Base-by-base conservation (phyloP, 1,139 yeast genomes). In the Diutina ranongensis region DNA sequence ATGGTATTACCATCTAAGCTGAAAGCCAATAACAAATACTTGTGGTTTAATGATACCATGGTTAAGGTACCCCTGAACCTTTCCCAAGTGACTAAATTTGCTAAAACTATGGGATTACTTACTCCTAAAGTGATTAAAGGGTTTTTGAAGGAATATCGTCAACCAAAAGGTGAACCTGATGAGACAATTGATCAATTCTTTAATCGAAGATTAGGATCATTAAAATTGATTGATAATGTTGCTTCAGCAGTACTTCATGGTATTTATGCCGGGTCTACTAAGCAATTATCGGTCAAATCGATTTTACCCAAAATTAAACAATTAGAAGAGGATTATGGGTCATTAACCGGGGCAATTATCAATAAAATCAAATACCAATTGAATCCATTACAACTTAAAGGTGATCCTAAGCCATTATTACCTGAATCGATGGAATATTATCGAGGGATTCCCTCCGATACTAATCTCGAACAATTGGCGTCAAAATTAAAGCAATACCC, bases 211-310 rank as follows among this genome's bases (percentile, higher is more conserved):
- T 81, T 88, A 55, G 88, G 89, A 2, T 57, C 56, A 19, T 67
- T 71, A 4, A 57, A 61, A 1, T 51, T 87, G 5, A 73, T 86
- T 2, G 74, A 76, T 45, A 79, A 84, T 47, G 63, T 92, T 13
- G 62, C 83, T 16, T 85, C 95, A 59, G 97, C 96, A 0, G 65
- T 89, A 3, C 67, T 83, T 57, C 88, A 88, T 56, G 98, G 98
- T 0, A 80, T 92, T 1, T 92, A 88, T 59, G 97, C 95, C 4
- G 97, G 95, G 1, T 95, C 89, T 59, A 71, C 79, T 2, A 57
- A 72, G 10, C 67, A 75, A 49, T 64, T 92, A 42, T 84, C 95
- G 62, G 78, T 83, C 0, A 65, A 74, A 20, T 68, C 83, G 1
- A 72, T 83, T 0, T 54, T 81, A 48, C 76, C 78, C 0, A 52